Evolutionary conservation across 345 rosid genomes (phyloP).

Genomic region (Linum tenue): DNA sequence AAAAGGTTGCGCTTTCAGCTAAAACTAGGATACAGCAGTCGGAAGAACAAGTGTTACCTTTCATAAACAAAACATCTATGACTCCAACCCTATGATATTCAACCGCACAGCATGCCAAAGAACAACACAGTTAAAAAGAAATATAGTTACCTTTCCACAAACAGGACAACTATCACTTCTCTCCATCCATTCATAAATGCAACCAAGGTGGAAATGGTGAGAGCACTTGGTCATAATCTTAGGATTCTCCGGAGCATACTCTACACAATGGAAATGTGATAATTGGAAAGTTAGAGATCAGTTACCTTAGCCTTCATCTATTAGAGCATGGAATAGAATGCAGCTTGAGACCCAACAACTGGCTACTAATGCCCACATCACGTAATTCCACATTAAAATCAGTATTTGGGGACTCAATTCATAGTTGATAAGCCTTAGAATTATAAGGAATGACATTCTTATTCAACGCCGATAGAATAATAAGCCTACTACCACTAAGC

Average conservation of each 20-base stretch:
- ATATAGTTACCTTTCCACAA: slow-evolving; percentile 76
- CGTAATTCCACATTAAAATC: neutral
- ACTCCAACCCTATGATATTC: no score
- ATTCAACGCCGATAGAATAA: no score
- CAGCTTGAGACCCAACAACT: slow-evolving; percentile 1
- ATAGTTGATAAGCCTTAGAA: no score
- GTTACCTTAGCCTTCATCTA: neutral
- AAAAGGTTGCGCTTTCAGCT: no score
- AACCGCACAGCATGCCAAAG: neutral
- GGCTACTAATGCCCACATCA: neutral
- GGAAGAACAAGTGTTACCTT: no score
- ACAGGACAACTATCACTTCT: slow-evolving; percentile 97
- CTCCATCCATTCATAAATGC: slow-evolving; percentile 99
- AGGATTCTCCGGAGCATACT: slow-evolving; percentile 86
- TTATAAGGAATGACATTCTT: neutral
- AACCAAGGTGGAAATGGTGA: slow-evolving; percentile 97
- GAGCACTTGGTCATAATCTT: slow-evolving; percentile 82
- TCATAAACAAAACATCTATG: no score
- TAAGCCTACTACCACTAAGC: no score
- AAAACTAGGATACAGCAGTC: neutral
- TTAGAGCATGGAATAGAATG: slow-evolving; percentile 3
- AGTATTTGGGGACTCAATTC: no score
- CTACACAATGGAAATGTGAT: slow-evolving; percentile 33
- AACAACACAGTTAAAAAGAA: neutral
- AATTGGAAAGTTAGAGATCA: neutral